These are phyloP conservation scores for Echinosphaeria canescens DNA, from an alignment of 2,329 filamentous ascomycete genomes.

Conservation along the genomic window DNA sequence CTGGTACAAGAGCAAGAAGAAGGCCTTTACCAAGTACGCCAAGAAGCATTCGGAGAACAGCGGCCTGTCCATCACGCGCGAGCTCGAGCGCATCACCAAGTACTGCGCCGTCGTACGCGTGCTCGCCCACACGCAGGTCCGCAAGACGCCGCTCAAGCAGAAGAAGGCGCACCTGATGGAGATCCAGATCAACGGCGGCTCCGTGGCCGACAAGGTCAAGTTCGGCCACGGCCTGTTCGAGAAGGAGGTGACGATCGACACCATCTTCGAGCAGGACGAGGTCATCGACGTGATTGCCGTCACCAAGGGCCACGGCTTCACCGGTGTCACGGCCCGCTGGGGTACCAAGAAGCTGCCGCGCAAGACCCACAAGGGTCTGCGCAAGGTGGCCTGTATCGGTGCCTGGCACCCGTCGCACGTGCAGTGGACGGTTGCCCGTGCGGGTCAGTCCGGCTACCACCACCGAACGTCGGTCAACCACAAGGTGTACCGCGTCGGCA, in stretches of 20 bases:
- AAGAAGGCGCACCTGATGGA: constrained; percentile 99
- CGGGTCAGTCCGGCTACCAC: constrained; percentile 99
- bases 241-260: constrained; percentile 87
- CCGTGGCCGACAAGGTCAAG: constrained; percentile 87
- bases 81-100: constrained; percentile 99
- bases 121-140: constrained; percentile 98
- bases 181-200: constrained; percentile 98
- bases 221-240: constrained; percentile 94
- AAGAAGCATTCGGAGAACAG: constrained; percentile 97
- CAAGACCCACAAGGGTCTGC: constrained; percentile 99
- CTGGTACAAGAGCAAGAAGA: constrained; percentile 99
- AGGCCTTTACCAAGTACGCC: constrained; percentile 99
- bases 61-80: constrained; percentile 79
- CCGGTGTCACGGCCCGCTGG: constrained; percentile 94
- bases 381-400: constrained; percentile 99
- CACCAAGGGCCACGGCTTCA: constrained; percentile 98
- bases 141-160: constrained; percentile 98
- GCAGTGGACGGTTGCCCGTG: constrained; percentile 99
- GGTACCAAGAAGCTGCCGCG: constrained; percentile 99
- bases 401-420: constrained; percentile 99
- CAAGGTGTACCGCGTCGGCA: constrained; percentile 98
- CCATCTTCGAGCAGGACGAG: constrained; percentile 98
- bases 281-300: constrained; percentile 98
- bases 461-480: constrained; percentile 99
- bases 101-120: constrained; percentile 99